A percentile compares a stretch with the other conserved stretches of the same genome.
Evolutionary conservation across 768 basidiomycete genomes (phyloP).

Genomic region (Leccinum pellstonianum): DNA sequence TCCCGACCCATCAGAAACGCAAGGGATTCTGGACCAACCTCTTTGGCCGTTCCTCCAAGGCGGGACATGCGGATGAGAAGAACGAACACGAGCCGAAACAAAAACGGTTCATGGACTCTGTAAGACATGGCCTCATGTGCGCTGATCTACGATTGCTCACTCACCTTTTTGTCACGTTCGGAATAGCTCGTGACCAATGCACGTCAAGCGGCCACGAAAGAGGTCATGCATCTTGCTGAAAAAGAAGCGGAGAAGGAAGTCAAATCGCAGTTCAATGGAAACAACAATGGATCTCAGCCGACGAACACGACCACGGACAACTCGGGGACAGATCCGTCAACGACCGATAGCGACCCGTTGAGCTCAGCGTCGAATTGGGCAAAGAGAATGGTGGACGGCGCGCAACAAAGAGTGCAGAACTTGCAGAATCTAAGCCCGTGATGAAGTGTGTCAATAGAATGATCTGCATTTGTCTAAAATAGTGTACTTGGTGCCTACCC

Average conservation of each 20-base stretch:
- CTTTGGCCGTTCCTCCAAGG: conserved; percentile 3
- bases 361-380: conserved; percentile 16
- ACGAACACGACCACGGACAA: neutral
- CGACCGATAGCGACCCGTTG: neutral
- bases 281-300: conserved; percentile 2
- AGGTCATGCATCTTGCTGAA: conserved; percentile 10
- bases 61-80: neutral
- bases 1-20: conserved; percentile 10
- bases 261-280: neutral
- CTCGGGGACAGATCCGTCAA: neutral
- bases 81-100: neutral
- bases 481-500: neutral
- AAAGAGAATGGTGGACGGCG: conserved; percentile 11
- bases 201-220: conserved; percentile 8
- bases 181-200: conserved; percentile 1
- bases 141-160: no score
- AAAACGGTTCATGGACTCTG: conserved; percentile 12
- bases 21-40: conserved; percentile 18
- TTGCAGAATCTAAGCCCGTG: conserved; percentile 5
- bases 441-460: neutral
- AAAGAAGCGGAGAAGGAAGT: conserved; percentile 12
- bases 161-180: neutral
- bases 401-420: conserved; percentile 15
- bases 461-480: neutral
- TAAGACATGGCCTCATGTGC: neutral